A percentile compares a stretch with the other conserved stretches of the same genome.
Evolutionary conservation across 2,329 filamentous ascomycete species (phyloP).

Genomic region (Rhexocercosporidium sp.): DNA sequence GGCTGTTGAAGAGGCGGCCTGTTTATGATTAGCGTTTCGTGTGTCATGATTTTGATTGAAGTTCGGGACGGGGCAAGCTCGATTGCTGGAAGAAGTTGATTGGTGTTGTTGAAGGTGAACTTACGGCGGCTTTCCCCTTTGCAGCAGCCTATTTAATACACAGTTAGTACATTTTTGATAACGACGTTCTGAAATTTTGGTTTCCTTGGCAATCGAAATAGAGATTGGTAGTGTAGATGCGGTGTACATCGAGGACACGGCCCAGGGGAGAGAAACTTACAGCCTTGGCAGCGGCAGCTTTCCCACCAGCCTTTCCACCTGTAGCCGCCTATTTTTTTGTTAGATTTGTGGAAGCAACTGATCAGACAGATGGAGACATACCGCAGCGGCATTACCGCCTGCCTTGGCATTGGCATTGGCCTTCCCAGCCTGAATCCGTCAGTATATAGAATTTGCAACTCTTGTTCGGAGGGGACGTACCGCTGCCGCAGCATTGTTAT

Average conservation of each 20-base stretch:
- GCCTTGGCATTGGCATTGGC: not conserved
- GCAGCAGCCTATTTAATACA: not conserved
- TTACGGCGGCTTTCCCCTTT: not conserved
- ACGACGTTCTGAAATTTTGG: too few species aligned
- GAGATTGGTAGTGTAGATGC: not conserved
- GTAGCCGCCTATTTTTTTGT: not conserved
- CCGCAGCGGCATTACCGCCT: not conserved
- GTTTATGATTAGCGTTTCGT: not conserved
- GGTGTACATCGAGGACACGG: too few species aligned
- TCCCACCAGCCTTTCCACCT: not conserved
- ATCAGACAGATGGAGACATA: not conserved
- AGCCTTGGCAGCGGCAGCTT: not conserved
- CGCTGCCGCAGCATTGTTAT: not conserved
- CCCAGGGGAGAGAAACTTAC: not conserved
- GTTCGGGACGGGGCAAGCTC: not conserved
- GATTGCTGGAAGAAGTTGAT: not conserved
- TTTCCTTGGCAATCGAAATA: too few species aligned
- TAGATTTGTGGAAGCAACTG: not conserved
- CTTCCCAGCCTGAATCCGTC: not conserved
- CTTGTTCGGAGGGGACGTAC: not conserved
- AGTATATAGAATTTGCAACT: not conserved
- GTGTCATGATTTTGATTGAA: not conserved
- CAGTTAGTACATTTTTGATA: not conserved
- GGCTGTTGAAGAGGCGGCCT: not conserved
- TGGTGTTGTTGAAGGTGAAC: not conserved